Conservation (phyloP, 176 grass and related monocot genomes). For the Oryza longistaminata region DNA sequence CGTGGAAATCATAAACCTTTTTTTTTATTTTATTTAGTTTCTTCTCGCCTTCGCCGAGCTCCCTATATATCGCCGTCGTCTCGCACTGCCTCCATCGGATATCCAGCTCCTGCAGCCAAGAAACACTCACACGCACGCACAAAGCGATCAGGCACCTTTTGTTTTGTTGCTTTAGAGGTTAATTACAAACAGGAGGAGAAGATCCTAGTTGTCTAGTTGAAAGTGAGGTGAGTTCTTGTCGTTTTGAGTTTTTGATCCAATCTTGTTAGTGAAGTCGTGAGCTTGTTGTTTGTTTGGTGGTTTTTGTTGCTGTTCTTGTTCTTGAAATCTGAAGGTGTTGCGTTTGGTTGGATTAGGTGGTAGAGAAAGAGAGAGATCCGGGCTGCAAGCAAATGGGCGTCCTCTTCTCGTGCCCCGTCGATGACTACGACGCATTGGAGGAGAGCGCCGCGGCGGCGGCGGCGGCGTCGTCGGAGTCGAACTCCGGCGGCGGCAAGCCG, state of each 20-base stretch:
- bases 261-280: neutral
- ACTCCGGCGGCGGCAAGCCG: constrained; percentile 29
- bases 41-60: neutral
- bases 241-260: too few species aligned
- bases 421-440: constrained; percentile 46
- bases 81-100: constrained; percentile 21
- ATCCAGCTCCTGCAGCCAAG: constrained; percentile 9
- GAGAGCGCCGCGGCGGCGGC: neutral
- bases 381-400: constrained; percentile 39
- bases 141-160: neutral
- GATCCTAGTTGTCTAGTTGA: neutral
- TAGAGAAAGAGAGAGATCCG: neutral
- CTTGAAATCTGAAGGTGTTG: neutral
- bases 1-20: constrained; percentile 3
- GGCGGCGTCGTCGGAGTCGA: neutral
- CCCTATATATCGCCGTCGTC: constrained; percentile 40
- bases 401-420: constrained; percentile 50
- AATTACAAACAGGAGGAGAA: neutral
- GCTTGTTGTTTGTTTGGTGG: neutral
- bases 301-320: neutral
- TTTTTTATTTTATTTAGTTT: too few species aligned
- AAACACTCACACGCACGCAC: neutral
- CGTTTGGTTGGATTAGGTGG: neutral
- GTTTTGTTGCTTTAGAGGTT: neutral
- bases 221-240: neutral